Evolutionary conservation across 2,329 filamentous ascomycete genomes (phyloP).

Genomic region (Colletotrichum navitas): DNA sequence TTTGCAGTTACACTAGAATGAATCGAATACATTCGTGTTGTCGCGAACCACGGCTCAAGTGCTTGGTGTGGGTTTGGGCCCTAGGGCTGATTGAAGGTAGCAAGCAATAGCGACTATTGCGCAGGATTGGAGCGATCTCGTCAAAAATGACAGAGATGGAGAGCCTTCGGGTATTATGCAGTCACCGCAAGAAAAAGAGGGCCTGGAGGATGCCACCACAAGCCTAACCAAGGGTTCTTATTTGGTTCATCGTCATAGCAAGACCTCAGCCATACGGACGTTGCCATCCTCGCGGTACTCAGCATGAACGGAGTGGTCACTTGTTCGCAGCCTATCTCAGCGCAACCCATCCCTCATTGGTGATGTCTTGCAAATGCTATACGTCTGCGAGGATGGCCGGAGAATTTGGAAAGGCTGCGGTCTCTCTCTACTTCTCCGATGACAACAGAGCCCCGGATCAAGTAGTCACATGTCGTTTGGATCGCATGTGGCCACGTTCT

Average conservation of each 20-base stretch:
- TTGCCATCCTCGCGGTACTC: background rate
- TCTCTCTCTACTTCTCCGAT: background rate
- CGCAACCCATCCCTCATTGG: background rate
- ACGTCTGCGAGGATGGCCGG: background rate
- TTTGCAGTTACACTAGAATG: background rate
- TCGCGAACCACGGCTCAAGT: no score
- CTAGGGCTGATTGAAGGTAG: background rate
- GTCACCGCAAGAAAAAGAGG: background rate
- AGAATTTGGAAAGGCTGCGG: background rate
- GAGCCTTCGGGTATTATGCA: background rate
- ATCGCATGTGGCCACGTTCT: conserved; percentile 24
- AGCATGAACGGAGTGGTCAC: background rate
- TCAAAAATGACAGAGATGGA: conserved; percentile 18
- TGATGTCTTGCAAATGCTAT: background rate
- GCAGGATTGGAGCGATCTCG: conserved; percentile 20
- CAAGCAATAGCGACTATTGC: conserved; percentile 8
- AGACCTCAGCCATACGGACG: background rate
- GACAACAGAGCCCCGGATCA: background rate
- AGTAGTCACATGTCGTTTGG: conserved; percentile 22
- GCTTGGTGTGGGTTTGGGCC: background rate
- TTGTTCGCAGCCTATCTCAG: background rate
- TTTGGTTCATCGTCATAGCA: background rate
- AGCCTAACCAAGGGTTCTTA: background rate
- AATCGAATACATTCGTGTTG: conserved; percentile 1
- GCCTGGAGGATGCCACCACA: background rate